A percentile compares a stretch with the other conserved stretches of the same genome.
Conservation (phyloP, 768 basidiomycete species). For the Mycena albidolilacea region DNA sequence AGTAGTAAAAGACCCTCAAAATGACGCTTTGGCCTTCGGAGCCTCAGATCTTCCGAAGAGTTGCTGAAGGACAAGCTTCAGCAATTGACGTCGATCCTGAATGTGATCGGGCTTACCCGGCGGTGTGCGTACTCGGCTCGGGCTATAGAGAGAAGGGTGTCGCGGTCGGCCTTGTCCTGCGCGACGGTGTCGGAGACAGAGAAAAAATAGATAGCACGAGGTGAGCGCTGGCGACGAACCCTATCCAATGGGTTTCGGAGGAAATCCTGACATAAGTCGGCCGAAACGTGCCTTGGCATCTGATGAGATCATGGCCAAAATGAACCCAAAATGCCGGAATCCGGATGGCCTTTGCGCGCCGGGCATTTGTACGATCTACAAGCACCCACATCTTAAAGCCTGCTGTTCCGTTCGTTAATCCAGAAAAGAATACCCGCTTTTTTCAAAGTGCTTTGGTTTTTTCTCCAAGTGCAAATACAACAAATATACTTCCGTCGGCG, state of each 20-base stretch:
- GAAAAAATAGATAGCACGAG: not conserved
- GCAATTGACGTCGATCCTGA: not conserved
- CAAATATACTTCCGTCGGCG: too few relatives aligned
- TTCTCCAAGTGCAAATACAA: too few relatives aligned
- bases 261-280: not conserved
- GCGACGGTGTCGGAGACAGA: not conserved
- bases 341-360: too few relatives aligned
- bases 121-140: not conserved
- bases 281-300: not conserved
- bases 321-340: too few relatives aligned
- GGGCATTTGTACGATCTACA: too few relatives aligned
- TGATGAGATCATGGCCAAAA: not conserved
- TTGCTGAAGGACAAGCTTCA: not conserved
- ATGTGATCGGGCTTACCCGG: not conserved
- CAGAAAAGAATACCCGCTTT: too few relatives aligned
- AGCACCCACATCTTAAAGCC: too few relatives aligned
- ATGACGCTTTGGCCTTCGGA: not conserved
- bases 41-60: not conserved
- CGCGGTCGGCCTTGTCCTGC: not conserved
- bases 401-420: too few relatives aligned
- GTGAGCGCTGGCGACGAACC: conserved; percentile 16
- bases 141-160: too few relatives aligned
- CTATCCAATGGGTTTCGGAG: not conserved
- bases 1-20: not conserved
- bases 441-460: too few relatives aligned